Base-by-base conservation (phyloP, 495 filamentous ascomycete genomes). In the Annulohypoxylon moriforme region DNA sequence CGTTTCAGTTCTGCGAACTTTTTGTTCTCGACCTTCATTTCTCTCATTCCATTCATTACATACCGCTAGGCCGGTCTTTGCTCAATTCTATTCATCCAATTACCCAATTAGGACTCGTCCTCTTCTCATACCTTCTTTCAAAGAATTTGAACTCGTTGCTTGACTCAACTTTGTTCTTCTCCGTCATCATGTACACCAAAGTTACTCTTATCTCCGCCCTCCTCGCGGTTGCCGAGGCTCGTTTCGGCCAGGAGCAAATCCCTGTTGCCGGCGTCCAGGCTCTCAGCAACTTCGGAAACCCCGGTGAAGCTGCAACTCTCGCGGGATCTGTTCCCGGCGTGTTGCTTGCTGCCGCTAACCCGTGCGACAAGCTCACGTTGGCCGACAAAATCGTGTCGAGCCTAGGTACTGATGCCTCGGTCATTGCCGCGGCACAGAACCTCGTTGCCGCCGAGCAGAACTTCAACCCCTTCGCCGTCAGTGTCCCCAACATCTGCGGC, bases 381-480 rank as follows among this genome's bases (percentile, higher is more conserved):
- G 89, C 88, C 72, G 88, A 91, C 69, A 71, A 83, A 60, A 88
- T 89, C 77, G 79, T 91, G 27, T 65, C 82, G 33, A 79, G 83
- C 22, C 87, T 91, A 29, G 85, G 84, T 11, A 83, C 73, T 60
- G 83, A 85, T 57, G 75, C 81, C 20, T 76, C 79, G 63, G 88
- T 87, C 56, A 81, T 90, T 58, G 79, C 82, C 9, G 89, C 84
- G 4, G 89, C 89, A 33, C 83, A 84, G 56, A 84, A 81, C 8
- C 80, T 90, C 0, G 88, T 91, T 5, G 84, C 84, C 11, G 87
- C 88, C n/a, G 89, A 91, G 82, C 86, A 89, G 80, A 90, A 91
- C 84, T 87, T 87, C 82, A 91, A 91, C 80, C 86, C 86, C 40
- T 90, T 88, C 65, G 83, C 73, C 25, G 82, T 84, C 47, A 75